phyloP scores from a whole-genome alignment of 768 basidiomycete genomes.

The Boletellus sp. region DNA sequence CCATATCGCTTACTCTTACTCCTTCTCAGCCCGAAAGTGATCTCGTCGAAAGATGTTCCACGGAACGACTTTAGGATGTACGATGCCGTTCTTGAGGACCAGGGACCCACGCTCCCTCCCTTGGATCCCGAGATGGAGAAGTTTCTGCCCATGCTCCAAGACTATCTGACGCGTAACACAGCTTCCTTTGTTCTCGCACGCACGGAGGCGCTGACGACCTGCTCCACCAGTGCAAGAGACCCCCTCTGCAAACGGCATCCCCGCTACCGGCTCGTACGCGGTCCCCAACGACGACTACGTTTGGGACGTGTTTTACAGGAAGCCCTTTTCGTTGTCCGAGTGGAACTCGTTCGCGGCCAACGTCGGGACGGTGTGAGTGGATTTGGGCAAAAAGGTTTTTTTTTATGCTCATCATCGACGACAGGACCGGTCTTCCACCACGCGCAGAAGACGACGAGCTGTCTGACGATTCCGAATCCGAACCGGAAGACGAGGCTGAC shows the following conservation, averaged over 20 bases:
- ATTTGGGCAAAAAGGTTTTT: background rate
- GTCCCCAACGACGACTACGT: slow-evolving; percentile 59
- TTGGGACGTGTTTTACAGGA: slow-evolving; percentile 81
- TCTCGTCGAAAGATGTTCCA: slow-evolving; percentile 47
- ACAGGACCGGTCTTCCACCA: slow-evolving; percentile 63
- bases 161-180: slow-evolving; percentile 61
- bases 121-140: slow-evolving; percentile 68
- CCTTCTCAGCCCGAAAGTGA: slow-evolving; percentile 49
- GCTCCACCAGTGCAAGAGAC: slow-evolving; percentile 25
- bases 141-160: slow-evolving; percentile 72
- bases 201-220: background rate
- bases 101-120: slow-evolving; percentile 26
- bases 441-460: slow-evolving; percentile 48
- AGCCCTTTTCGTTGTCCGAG: slow-evolving; percentile 55
- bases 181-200: background rate
- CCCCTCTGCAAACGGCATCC: slow-evolving; percentile 7
- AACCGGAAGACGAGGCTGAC: slow-evolving; percentile 71
- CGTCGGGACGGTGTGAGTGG: slow-evolving; percentile 60
- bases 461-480: slow-evolving; percentile 61
- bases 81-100: slow-evolving; percentile 57
- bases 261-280: background rate
- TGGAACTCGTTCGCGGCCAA: slow-evolving; percentile 55
- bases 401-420: background rate
- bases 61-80: slow-evolving; percentile 60
- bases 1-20: background rate